phyloP scores from a whole-genome alignment of 345 rosid genomes.

The Salix caprea region DNA sequence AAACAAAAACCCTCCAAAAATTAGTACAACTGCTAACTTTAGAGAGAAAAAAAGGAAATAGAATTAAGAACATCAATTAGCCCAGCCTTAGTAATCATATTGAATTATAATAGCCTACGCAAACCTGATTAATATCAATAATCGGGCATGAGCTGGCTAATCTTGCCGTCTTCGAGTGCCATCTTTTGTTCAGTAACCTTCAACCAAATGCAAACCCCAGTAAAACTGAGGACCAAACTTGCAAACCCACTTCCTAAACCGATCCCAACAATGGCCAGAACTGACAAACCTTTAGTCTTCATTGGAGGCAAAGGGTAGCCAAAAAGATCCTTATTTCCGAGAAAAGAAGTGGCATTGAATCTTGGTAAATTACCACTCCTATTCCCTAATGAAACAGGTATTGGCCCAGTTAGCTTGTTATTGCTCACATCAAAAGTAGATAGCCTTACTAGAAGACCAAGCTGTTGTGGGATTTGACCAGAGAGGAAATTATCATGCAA shows the following conservation, averaged over 20 bases:
- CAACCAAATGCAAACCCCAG: conserved; percentile 89
- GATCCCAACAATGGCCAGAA: conserved; percentile 87
- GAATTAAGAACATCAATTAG: conserved; percentile 1
- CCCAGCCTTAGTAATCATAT: not conserved
- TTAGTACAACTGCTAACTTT: not conserved
- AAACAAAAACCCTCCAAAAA: conserved; percentile 3
- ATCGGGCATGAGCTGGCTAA: conserved; percentile 70
- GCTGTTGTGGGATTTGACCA: conserved; percentile 65
- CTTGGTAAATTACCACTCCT: conserved; percentile 58
- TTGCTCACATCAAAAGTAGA: conserved; percentile 78
- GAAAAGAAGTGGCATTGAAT: conserved; percentile 68
- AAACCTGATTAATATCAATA: conserved; percentile 27
- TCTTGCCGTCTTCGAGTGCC: conserved; percentile 70
- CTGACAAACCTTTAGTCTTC: conserved; percentile 62
- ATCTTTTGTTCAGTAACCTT: conserved; percentile 61
- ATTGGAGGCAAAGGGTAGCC: conserved; percentile 79
- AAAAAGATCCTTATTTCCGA: conserved; percentile 69
- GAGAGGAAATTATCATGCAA: conserved; percentile 67
- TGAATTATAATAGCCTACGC: not conserved
- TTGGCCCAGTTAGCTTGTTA: conserved; percentile 64
- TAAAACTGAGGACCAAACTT: conserved; percentile 78
- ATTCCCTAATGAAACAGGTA: conserved; percentile 60
- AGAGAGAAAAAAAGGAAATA: not conserved
- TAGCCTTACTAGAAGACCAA: conserved; percentile 63
- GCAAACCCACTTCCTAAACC: conserved; percentile 91